Conservation (phyloP, 805 yeast genomes). For the Zygoascus biomembranicola region DNA sequence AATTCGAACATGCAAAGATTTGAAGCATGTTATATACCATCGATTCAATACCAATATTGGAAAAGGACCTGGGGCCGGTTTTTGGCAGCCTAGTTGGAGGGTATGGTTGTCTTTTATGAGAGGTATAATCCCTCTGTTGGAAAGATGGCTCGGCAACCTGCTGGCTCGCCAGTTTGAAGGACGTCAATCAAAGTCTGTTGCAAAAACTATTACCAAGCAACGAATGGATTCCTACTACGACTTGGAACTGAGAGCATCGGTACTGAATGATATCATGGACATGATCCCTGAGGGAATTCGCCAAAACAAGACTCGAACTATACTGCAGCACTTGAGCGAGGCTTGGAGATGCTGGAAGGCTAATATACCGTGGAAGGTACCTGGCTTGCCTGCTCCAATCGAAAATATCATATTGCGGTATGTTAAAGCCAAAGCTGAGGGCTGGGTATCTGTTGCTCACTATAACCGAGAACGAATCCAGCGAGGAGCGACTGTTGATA, state of each 20-base stretch:
- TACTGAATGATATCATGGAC: slow-evolving; percentile 90
- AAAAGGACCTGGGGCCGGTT: slow-evolving; percentile 97
- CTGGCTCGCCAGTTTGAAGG: slow-evolving; percentile 94
- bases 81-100: slow-evolving; percentile 99
- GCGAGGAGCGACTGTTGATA: slow-evolving; percentile 88
- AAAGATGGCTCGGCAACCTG: slow-evolving; percentile 90
- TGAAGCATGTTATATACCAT: slow-evolving; percentile 85
- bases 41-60: slow-evolving; percentile 81
- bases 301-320: slow-evolving; percentile 76
- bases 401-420: slow-evolving; percentile 81
- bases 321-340: slow-evolving; percentile 88
- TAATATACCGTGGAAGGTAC: slow-evolving; percentile 95
- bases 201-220: slow-evolving; percentile 92
- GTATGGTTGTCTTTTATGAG: slow-evolving; percentile 90
- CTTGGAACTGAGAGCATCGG: slow-evolving; percentile 85
- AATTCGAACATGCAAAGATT: slow-evolving; percentile 88
- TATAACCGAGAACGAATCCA: slow-evolving; percentile 82
- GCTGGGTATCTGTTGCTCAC: slow-evolving; percentile 92
- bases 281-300: slow-evolving; percentile 95
- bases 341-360: slow-evolving; percentile 99
- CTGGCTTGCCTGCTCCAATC: slow-evolving; percentile 89
- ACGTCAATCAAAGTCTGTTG: slow-evolving; percentile 80
- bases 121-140: slow-evolving; percentile 85
- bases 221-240: slow-evolving; percentile 93
- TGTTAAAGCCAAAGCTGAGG: slow-evolving; percentile 91